These are phyloP conservation scores for Debaryomycetaceae sp. DNA, from an alignment of 1,139 yeast genomes.

Conservation along the genomic window DNA sequence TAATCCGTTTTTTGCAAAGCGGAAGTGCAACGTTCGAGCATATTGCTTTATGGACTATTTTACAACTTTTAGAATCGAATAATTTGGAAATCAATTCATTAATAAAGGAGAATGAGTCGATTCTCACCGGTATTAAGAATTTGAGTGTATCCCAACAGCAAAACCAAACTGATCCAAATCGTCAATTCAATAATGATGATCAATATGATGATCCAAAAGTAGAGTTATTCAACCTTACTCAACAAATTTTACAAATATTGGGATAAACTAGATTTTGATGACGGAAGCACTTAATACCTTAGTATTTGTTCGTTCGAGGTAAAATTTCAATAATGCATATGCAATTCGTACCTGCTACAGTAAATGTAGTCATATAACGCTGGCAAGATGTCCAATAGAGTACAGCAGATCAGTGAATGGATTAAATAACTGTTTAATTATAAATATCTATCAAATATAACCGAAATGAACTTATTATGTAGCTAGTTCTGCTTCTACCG, in stretches of 20 bases:
- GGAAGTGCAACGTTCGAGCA: slow-evolving; percentile 97
- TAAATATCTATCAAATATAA: not conserved
- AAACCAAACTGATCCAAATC: slow-evolving; percentile 19
- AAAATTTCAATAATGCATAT: not conserved
- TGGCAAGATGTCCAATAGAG: not conserved
- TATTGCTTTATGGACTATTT: slow-evolving; percentile 95
- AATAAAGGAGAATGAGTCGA: slow-evolving; percentile 59
- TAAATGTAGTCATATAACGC: not conserved
- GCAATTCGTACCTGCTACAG: not conserved
- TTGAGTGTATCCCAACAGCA: slow-evolving; percentile 45
- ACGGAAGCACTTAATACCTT: no score
- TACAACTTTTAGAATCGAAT: slow-evolving; percentile 87
- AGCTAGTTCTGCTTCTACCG: not conserved
- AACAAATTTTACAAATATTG: slow-evolving; percentile 62
- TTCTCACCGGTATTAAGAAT: slow-evolving; percentile 54
- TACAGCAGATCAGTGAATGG: not conserved
- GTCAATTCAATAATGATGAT: slow-evolving; percentile 23
- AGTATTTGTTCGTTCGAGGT: not conserved
- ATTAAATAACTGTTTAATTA: not conserved
- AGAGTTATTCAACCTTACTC: slow-evolving; percentile 75
- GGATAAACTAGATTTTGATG: no score
- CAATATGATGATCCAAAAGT: slow-evolving; percentile 62
- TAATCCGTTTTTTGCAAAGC: slow-evolving; percentile 74
- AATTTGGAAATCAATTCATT: slow-evolving; percentile 64
- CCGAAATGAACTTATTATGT: not conserved